These are phyloP conservation scores for Penicillium polonicum DNA, from an alignment of 2,329 filamentous ascomycete species.

Conservation along the genomic window DNA sequence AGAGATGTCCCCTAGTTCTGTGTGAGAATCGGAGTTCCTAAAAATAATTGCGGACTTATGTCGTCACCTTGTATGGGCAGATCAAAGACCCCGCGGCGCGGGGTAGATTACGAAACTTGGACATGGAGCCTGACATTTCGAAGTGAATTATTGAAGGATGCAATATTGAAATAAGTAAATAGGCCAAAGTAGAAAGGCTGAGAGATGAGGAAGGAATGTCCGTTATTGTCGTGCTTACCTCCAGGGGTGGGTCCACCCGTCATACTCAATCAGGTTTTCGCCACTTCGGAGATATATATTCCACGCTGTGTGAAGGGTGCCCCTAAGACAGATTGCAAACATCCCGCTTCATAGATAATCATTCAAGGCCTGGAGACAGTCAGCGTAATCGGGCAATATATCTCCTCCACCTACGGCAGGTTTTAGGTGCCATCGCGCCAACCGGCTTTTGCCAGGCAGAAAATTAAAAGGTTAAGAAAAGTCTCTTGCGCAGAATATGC, in stretches of 20 bases:
- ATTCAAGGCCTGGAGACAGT: too few species aligned
- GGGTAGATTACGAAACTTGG: constrained; percentile 7
- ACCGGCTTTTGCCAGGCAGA: too few species aligned
- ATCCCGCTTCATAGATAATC: too few species aligned
- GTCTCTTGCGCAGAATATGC: too few species aligned
- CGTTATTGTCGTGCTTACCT: neutral
- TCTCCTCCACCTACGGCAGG: too few species aligned
- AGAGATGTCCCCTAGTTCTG: constrained; percentile 38
- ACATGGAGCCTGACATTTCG: neutral
- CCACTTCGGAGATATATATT: neutral
- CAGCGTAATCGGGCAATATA: too few species aligned
- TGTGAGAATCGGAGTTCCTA: constrained; percentile 37
- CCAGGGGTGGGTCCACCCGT: neutral
- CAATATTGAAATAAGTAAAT: neutral
- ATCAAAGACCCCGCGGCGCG: neutral
- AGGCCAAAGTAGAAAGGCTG: neutral
- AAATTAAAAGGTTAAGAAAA: too few species aligned
- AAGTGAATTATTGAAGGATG: neutral
- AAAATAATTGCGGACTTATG: neutral
- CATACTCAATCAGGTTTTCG: neutral
- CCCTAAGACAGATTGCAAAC: too few species aligned
- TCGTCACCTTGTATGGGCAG: constrained; percentile 7
- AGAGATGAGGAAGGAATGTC: neutral
- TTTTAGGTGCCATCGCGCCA: too few species aligned
- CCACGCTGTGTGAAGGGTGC: too few species aligned